Evolutionary conservation across 78 protist species (phyloP).

Genomic region (Planoprotostelium fungivorum): DNA sequence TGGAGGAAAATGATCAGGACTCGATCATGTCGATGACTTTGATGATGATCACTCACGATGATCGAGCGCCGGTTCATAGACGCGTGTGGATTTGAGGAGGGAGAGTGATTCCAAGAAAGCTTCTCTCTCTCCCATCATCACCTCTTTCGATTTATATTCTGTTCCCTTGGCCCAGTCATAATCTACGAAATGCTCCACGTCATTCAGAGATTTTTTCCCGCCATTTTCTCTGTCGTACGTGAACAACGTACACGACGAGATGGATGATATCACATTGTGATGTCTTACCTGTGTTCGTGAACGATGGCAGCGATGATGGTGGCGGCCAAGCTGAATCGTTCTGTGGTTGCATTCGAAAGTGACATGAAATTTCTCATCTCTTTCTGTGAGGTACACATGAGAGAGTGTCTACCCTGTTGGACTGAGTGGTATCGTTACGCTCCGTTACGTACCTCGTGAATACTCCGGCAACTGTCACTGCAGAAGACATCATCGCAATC

Average conservation of each 20-base stretch:
- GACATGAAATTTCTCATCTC: background rate
- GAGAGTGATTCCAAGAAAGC: background rate
- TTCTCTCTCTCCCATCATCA: background rate
- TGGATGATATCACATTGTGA: background rate
- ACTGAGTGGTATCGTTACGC: background rate
- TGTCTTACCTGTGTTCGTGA: background rate
- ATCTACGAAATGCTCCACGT: background rate
- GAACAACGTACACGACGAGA: background rate
- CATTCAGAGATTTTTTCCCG: background rate
- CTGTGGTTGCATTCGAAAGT: background rate
- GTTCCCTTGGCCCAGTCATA: background rate
- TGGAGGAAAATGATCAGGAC: too few species aligned
- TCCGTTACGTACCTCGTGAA: background rate
- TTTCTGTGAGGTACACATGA: background rate
- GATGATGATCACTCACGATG: background rate
- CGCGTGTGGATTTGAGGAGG: background rate
- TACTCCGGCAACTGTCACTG: background rate
- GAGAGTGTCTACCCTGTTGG: background rate
- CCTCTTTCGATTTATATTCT: background rate
- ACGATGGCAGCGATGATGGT: background rate
- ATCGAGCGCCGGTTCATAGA: background rate
- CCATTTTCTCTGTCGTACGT: background rate
- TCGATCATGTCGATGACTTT: too few species aligned
- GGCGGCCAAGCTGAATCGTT: background rate
- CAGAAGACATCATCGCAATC: background rate